These are phyloP conservation scores for Barbatosphaeria neglecta DNA, from an alignment of 495 filamentous ascomycete genomes.

Conservation along the genomic window DNA sequence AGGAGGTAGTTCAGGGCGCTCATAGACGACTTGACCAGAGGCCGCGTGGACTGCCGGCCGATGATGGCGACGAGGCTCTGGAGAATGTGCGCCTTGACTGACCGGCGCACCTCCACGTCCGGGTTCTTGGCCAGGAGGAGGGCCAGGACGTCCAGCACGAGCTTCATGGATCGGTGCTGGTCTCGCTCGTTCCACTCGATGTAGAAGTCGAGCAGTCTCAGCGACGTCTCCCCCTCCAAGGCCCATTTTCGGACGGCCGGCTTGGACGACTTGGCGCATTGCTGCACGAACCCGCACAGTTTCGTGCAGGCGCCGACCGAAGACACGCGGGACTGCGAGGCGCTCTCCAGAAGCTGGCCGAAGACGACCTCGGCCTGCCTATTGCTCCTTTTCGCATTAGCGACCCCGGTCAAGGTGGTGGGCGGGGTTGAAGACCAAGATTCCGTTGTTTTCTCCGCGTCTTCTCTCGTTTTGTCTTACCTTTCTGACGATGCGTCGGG, in stretches of 20 bases:
- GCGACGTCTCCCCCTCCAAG: conserved; percentile 41
- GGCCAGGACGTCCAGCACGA: conserved; percentile 51
- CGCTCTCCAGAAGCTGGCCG: conserved; percentile 27
- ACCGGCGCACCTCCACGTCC: conserved; percentile 15
- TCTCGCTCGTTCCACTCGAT: conserved; percentile 63
- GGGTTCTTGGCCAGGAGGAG: conserved; percentile 40
- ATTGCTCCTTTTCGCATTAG: too few relatives aligned
- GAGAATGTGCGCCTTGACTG: conserved; percentile 27
- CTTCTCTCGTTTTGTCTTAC: too few relatives aligned
- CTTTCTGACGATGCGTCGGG: not conserved
- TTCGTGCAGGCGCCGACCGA: conserved; percentile 36
- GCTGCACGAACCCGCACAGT: conserved; percentile 43
- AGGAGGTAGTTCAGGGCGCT: conserved; percentile 50
- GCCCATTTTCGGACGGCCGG: conserved; percentile 26
- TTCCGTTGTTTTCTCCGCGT: too few relatives aligned
- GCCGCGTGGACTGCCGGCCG: conserved; percentile 34
- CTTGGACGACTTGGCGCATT: conserved; percentile 34
- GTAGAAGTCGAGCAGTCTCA: conserved; percentile 55
- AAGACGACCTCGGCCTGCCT: conserved; percentile 22
- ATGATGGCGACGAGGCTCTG: conserved; percentile 36
- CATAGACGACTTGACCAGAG: conserved; percentile 50
- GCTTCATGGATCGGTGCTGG: conserved; percentile 62
- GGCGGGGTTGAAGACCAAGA: too few relatives aligned
- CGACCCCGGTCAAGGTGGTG: too few relatives aligned
- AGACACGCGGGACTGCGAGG: conserved; percentile 31